Evolutionary conservation across 306 rosid species (phyloP), one percentile per base, ranked within the genome.

Genomic region (Cucurbita maxima): DNA sequence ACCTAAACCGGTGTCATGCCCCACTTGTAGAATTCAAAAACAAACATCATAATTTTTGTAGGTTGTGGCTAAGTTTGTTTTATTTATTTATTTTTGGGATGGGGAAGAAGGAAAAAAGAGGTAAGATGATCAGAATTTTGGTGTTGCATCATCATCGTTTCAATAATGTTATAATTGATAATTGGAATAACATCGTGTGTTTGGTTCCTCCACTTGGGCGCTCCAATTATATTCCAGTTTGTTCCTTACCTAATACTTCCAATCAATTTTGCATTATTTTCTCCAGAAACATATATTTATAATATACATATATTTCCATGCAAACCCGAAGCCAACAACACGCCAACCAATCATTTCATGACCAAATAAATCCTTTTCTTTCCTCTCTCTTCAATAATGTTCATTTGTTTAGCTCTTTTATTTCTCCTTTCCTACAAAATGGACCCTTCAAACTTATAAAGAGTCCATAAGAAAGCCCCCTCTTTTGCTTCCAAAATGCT

Each of bases 81-180:
- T 15, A 7, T 14, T 61, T 6, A 8, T 7, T 62, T 55, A 22
- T 12, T 58, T 8, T 41, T 41, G 12, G 15, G 43, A 38, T 16
- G 48, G 4, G 14, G 11, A 34, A 61, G 19, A 38, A 37, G 10
- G n/a, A 7, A 37, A 36, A 37, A 37, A 37, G 12, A 61, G 69
- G 6, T 9, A 56, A 10, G 71, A 20, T 66, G 52, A 44, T 66
- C 3, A 11, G 38, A 66, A 11, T 30, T 69, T 69, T 43, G 74
- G 74, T 48, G 30, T 48, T 67, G 41, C 73, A 67, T 67, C 73
- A 67, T 67, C 56, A 67, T 67, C 56, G 10, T 67, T 14, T 67
- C 71, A 67, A 67, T 67, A 45, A 67, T 67, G 56, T 67, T 14
- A 44, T 22, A 67, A 44, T 67, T 12, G 40, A 20, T 22, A 45